A percentile compares a stretch with the other conserved stretches of the same genome.
Evolutionary conservation across 2,329 filamentous ascomycete genomes (phyloP).

Genomic region (Balansia obtecta): DNA sequence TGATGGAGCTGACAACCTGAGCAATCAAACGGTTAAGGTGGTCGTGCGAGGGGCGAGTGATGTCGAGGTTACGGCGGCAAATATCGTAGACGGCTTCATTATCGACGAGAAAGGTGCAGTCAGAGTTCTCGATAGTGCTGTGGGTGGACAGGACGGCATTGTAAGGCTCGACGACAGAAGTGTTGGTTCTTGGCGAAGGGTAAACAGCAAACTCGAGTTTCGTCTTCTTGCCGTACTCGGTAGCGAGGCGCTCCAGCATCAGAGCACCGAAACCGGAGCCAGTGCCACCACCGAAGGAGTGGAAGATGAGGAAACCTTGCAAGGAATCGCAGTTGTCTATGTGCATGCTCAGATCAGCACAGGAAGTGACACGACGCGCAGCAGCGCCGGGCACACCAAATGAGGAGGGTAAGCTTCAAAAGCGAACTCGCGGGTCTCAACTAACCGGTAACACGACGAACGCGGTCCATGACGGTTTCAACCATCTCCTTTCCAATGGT

Average conservation of each 20-base stretch:
- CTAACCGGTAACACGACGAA: slow-evolving; percentile 57
- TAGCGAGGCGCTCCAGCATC: slow-evolving; percentile 59
- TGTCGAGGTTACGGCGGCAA: slow-evolving; percentile 59
- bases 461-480: slow-evolving; percentile 55
- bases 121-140: slow-evolving; percentile 67
- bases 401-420: neutral
- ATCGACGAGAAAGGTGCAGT: slow-evolving; percentile 66
- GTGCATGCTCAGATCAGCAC: slow-evolving; percentile 10
- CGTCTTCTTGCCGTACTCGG: slow-evolving; percentile 65
- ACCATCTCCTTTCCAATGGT: slow-evolving; percentile 69
- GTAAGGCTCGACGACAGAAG: slow-evolving; percentile 62
- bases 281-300: slow-evolving; percentile 62
- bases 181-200: slow-evolving; percentile 57
- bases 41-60: slow-evolving; percentile 56
- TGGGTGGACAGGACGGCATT: slow-evolving; percentile 62
- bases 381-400: neutral
- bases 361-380: neutral
- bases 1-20: slow-evolving; percentile 64
- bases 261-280: slow-evolving; percentile 63
- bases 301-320: slow-evolving; percentile 63
- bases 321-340: slow-evolving; percentile 61
- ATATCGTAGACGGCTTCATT: slow-evolving; percentile 68
- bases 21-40: slow-evolving; percentile 63
- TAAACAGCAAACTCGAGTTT: slow-evolving; percentile 67
- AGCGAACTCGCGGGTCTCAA: slow-evolving; percentile 2